phyloP scores from a whole-genome alignment of 805 yeast genomes.

The Debaryomyces hansenii region DNA sequence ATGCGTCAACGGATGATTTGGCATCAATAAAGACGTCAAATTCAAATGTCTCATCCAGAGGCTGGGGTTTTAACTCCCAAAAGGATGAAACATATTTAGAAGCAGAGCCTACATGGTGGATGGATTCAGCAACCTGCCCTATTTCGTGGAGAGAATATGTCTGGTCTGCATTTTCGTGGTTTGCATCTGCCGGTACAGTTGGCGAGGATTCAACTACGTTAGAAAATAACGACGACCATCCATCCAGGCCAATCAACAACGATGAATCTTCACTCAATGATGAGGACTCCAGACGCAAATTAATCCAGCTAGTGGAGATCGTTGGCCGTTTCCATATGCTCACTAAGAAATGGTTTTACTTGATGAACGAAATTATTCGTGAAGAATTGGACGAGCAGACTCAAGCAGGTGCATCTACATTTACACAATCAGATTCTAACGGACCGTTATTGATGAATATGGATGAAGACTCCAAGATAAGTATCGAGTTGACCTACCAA shows the following conservation, averaged over 20 bases:
- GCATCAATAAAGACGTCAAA: slow-evolving; percentile 29
- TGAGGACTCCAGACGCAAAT: slow-evolving; percentile 4
- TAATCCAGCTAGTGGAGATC: slow-evolving; percentile 20
- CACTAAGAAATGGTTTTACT: slow-evolving; percentile 36
- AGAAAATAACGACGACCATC: slow-evolving; percentile 5
- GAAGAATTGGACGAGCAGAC: slow-evolving; percentile 24
- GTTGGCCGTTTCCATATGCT: slow-evolving; percentile 41
- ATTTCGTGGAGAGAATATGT: slow-evolving; percentile 56
- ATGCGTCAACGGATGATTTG: slow-evolving; percentile 25
- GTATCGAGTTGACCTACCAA: slow-evolving; percentile 38
- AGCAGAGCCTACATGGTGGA: slow-evolving; percentile 46
- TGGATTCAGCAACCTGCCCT: slow-evolving; percentile 42
- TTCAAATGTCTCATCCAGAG: slow-evolving; percentile 17
- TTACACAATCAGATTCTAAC: slow-evolving; percentile 2
- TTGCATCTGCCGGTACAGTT: slow-evolving; percentile 80
- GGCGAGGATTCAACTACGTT: slow-evolving; percentile 8
- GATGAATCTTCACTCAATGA: slow-evolving; percentile 1
- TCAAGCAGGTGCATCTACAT: not conserved
- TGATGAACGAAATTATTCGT: slow-evolving; percentile 33
- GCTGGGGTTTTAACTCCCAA: not conserved
- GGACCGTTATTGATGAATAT: not conserved
- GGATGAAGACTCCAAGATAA: slow-evolving; percentile 10
- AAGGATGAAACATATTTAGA: slow-evolving; percentile 4
- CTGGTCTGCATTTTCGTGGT: slow-evolving; percentile 77
- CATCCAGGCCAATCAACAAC: slow-evolving; percentile 1